phyloP scores from a whole-genome alignment of 2,329 filamentous ascomycete genomes.

The Colletotrichum melonis region DNA sequence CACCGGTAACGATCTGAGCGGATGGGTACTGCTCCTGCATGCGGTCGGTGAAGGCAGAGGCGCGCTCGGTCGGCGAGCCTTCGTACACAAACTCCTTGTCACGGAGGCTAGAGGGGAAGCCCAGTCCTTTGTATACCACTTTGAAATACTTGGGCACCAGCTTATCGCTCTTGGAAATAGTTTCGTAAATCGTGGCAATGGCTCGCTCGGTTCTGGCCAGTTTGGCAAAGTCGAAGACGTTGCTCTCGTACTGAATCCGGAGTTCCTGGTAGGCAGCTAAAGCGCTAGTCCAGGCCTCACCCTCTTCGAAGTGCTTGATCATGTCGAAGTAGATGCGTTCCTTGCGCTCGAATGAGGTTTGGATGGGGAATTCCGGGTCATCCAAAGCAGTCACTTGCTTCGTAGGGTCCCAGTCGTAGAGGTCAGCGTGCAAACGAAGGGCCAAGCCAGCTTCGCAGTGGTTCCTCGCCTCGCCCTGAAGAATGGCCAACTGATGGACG shows the following conservation, averaged over 20 bases:
- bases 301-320: constrained; percentile 94
- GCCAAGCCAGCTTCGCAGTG: constrained; percentile 90
- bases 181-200: constrained; percentile 93
- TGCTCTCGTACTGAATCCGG: constrained; percentile 89
- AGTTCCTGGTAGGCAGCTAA: constrained; percentile 91
- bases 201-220: constrained; percentile 89
- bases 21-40: constrained; percentile 92
- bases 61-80: constrained; percentile 79
- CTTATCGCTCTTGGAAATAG: constrained; percentile 83
- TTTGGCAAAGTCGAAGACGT: constrained; percentile 91
- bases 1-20: constrained; percentile 81
- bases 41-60: constrained; percentile 86
- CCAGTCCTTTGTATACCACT: constrained; percentile 88
- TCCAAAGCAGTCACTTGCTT: constrained; percentile 72
- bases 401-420: constrained; percentile 90
- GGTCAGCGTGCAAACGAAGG: constrained; percentile 88
- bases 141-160: constrained; percentile 89
- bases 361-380: constrained; percentile 83
- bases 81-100: constrained; percentile 96
- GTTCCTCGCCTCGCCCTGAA: constrained; percentile 82
- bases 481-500: constrained; percentile 86
- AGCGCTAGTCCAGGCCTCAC: constrained; percentile 92
- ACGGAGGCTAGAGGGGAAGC: constrained; percentile 82
- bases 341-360: constrained; percentile 91
- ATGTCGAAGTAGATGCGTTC: constrained; percentile 94